Evolutionary conservation across 306 rosid genomes (phyloP).

Genomic region (Mimosa pudica): DNA sequence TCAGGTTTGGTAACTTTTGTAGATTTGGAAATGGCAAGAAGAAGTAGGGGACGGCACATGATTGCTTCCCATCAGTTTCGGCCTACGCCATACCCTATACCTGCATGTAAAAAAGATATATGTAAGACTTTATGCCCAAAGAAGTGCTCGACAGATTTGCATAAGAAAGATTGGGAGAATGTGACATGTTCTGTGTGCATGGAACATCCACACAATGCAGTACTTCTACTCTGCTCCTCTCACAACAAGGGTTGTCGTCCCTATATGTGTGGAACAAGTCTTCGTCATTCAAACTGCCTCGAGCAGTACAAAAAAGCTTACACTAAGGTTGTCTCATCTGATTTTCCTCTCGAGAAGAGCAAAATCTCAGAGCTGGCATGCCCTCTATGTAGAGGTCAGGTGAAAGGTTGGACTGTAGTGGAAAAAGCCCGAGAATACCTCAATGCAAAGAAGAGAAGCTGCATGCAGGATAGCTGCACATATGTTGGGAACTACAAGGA

Average conservation of each 20-base stretch:
- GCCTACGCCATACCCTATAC: constrained; percentile 66
- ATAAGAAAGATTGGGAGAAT: constrained; percentile 76
- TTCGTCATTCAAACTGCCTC: constrained; percentile 71
- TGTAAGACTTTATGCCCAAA: constrained; percentile 60
- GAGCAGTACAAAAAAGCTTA: constrained; percentile 82
- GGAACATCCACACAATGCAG: constrained; percentile 86
- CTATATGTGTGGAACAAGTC: constrained; percentile 71
- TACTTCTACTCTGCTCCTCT: constrained; percentile 76
- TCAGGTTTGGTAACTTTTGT: constrained; percentile 46
- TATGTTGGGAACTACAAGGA: constrained; percentile 90
- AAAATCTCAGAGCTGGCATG: constrained; percentile 65
- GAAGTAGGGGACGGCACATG: constrained; percentile 80
- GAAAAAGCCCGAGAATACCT: constrained; percentile 84
- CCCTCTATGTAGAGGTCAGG: constrained; percentile 81
- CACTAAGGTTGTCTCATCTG: constrained; percentile 51
- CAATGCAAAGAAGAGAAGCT: constrained; percentile 80
- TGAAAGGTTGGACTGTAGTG: constrained; percentile 99
- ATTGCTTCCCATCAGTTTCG: constrained; percentile 65
- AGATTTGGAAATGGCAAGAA: constrained; percentile 70
- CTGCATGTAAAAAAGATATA: constrained; percentile 48
- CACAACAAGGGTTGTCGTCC: constrained; percentile 74
- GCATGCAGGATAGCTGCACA: constrained; percentile 90
- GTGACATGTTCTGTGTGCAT: constrained; percentile 96
- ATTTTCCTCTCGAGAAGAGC: constrained; percentile 43
- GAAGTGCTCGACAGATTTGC: constrained; percentile 66